These are phyloP conservation scores for Chlorociboria aeruginascens DNA, from an alignment of 495 filamentous ascomycete genomes.

Conservation along the genomic window DNA sequence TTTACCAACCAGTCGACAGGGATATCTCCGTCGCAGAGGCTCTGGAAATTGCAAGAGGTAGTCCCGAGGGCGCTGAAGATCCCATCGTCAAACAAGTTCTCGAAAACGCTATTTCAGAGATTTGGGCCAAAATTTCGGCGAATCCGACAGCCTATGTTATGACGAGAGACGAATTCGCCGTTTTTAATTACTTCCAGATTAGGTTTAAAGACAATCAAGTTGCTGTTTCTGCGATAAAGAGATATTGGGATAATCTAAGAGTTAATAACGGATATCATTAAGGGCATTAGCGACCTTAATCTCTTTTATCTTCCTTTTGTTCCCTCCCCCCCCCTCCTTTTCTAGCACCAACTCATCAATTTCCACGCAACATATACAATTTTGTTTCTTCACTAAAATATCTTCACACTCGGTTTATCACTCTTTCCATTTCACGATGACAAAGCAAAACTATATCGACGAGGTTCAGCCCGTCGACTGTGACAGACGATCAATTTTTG, in stretches of 20 bases:
- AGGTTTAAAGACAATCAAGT: slow-evolving; percentile 37
- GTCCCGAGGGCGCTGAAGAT: slow-evolving; percentile 43
- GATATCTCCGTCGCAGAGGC: slow-evolving; percentile 32
- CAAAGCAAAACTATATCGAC: too few species aligned
- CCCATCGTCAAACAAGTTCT: slow-evolving; percentile 38
- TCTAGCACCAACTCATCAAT: too few species aligned
- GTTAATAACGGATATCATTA: slow-evolving; percentile 19
- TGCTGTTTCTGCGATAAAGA: slow-evolving; percentile 29
- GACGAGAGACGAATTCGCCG: slow-evolving; percentile 55
- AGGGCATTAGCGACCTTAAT: too few species aligned
- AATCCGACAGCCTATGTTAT: slow-evolving; percentile 54
- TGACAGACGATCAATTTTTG: too few species aligned
- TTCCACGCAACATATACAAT: too few species aligned
- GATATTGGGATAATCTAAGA: slow-evolving; percentile 36
- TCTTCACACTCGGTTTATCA: too few species aligned
- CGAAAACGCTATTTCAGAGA: slow-evolving; percentile 38
- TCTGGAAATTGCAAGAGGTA: slow-evolving; percentile 57
- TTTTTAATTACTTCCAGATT: slow-evolving; percentile 65
- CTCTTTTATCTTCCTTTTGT: too few species aligned
- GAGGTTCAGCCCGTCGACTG: neutral
- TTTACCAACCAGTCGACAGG: neutral
- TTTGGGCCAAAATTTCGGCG: slow-evolving; percentile 50
- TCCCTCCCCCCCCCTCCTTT: too few species aligned
- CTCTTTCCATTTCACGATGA: too few species aligned
- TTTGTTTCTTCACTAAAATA: too few species aligned